Percentiles rank a stretch among this genome's conserved stretches.
These are phyloP conservation scores for Orychophragmus violaceus DNA, from an alignment of 345 rosid genomes.

Conservation along the genomic window DNA sequence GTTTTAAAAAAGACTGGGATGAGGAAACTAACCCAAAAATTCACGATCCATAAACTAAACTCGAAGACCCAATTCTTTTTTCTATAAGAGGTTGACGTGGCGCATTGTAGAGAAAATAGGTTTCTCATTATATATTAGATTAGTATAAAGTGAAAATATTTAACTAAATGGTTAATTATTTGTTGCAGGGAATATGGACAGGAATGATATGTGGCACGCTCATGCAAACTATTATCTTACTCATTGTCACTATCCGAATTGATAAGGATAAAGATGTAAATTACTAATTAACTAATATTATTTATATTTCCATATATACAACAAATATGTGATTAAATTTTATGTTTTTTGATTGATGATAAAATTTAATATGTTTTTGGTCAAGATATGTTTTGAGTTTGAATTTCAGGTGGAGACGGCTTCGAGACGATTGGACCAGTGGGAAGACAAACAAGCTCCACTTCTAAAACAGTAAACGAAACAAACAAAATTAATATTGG, in stretches of 20 bases:
- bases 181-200: slow-evolving; percentile 58
- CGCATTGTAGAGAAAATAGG: too few species aligned
- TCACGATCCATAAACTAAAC: too few species aligned
- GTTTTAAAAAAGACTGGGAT: too few species aligned
- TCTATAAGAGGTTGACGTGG: too few species aligned
- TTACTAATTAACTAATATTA: background rate
- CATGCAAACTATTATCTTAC: slow-evolving; percentile 45
- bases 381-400: background rate
- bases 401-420: slow-evolving; percentile 46
- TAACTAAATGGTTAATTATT: background rate
- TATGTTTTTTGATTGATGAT: background rate
- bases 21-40: too few species aligned
- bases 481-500: background rate
- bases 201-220: slow-evolving; percentile 68
- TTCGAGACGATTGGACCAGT: slow-evolving; percentile 34
- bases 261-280: slow-evolving; percentile 59
- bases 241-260: slow-evolving; percentile 41
- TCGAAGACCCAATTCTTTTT: too few species aligned
- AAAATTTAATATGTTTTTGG: too few species aligned
- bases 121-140: too few species aligned
- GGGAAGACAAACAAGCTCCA: slow-evolving; percentile 31
- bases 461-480: slow-evolving; percentile 22
- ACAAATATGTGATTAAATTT: background rate
- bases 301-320: background rate
- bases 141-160: background rate